Conservation (phyloP, 352 stramenopile species). For the Pythium graminicola region DNA sequence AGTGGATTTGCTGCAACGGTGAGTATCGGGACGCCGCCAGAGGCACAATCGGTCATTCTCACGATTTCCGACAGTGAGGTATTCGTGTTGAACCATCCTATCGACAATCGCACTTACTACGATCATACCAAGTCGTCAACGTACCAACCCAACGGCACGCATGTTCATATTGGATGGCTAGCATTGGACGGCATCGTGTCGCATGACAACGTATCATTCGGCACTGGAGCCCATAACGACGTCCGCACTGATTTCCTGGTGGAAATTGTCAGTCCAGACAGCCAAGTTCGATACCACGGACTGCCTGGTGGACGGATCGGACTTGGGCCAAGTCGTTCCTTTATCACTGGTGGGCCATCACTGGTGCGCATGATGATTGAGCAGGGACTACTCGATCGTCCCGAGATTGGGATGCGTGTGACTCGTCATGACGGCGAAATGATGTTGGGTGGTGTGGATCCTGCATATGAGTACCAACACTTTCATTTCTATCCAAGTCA, state of each 20-base stretch:
- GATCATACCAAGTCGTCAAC: slow-evolving; percentile 17
- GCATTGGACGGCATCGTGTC: slow-evolving; percentile 12
- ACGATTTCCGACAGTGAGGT: slow-evolving; percentile 2
- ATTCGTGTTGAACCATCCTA: slow-evolving; percentile 5
- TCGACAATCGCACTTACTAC: slow-evolving; percentile 8
- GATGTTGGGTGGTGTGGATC: slow-evolving; percentile 15
- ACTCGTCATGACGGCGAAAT: neutral
- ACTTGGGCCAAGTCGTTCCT: neutral
- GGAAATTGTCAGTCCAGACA: slow-evolving; percentile 1
- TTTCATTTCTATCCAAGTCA: slow-evolving; percentile 9
- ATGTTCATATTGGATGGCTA: neutral
- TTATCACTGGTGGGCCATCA: neutral
- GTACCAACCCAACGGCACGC: slow-evolving; percentile 15
- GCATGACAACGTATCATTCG: slow-evolving; percentile 1
- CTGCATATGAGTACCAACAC: neutral
- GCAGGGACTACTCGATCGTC: slow-evolving; percentile 5
- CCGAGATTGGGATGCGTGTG: slow-evolving; percentile 5
- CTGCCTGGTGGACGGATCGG: slow-evolving; percentile 9
- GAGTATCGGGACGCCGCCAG: slow-evolving; percentile 9
- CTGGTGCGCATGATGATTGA: slow-evolving; percentile 7
- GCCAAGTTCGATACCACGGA: neutral
- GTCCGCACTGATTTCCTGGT: slow-evolving; percentile 1
- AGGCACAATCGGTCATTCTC: slow-evolving; percentile 1
- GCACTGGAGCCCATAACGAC: neutral
- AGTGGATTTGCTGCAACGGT: slow-evolving; percentile 1